phyloP scores from a whole-genome alignment of 805 yeast genomes.

The Yamadazyma phyllophila region DNA sequence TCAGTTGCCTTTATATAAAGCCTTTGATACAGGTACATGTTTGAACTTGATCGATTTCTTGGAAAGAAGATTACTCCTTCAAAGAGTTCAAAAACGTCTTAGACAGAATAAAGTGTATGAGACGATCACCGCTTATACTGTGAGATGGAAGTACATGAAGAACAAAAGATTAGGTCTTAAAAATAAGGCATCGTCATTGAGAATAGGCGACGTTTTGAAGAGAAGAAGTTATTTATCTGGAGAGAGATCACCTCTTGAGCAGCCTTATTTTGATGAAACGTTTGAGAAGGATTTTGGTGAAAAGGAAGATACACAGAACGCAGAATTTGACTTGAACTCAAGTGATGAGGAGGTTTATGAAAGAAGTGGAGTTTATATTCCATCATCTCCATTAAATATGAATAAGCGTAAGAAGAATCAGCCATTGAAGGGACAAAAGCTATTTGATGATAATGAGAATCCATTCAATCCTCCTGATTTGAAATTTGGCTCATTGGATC shows the following conservation, averaged over 20 bases:
- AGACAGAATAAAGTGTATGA: conserved; percentile 44
- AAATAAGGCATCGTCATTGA: conserved; percentile 20
- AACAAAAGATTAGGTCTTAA: conserved; percentile 25
- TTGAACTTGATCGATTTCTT: conserved; percentile 69
- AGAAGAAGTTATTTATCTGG: conserved; percentile 28
- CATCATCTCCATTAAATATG: conserved; percentile 27
- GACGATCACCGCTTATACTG: conserved; percentile 45
- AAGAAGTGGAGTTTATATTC: conserved; percentile 27
- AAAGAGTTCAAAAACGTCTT: conserved; percentile 51
- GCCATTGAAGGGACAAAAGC: conserved; percentile 15
- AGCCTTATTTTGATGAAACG: conserved; percentile 12
- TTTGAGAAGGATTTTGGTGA: conserved; percentile 14
- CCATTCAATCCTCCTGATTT: background rate
- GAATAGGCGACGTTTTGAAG: conserved; percentile 21
- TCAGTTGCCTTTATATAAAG: conserved; percentile 71
- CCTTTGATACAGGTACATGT: conserved; percentile 76
- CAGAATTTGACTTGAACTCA: conserved; percentile 4
- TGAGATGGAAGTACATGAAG: conserved; percentile 45
- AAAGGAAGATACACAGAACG: conserved; percentile 8
- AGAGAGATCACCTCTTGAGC: conserved; percentile 16
- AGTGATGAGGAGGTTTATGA: conserved; percentile 2
- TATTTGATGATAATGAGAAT: background rate
- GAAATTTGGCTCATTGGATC: background rate
- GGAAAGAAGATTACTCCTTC: conserved; percentile 56
- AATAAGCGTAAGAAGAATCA: conserved; percentile 16